A percentile compares a stretch with the other conserved stretches of the same genome.
Evolutionary conservation across 495 filamentous ascomycete genomes (phyloP).

Genomic region (Hyaloscypha bicolor): DNA sequence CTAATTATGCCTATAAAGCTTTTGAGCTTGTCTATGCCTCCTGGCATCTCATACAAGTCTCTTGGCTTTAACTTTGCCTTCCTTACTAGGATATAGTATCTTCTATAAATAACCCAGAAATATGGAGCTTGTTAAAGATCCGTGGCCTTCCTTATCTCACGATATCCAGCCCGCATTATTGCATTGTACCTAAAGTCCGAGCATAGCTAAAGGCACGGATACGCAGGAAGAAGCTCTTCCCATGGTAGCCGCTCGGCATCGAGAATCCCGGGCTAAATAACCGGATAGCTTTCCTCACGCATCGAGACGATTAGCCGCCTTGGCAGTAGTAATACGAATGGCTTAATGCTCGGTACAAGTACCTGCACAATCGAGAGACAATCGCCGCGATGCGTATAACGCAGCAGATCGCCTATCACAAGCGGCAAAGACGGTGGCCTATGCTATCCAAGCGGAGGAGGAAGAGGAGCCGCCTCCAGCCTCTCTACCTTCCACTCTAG

Average conservation of each 20-base stretch:
- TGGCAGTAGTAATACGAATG: not conserved
- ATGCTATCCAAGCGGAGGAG: too few species aligned
- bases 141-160: slow-evolving; percentile 18
- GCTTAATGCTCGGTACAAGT: not conserved
- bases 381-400: too few species aligned
- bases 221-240: slow-evolving; percentile 20
- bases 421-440: too few species aligned
- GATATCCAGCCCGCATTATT: slow-evolving; percentile 16
- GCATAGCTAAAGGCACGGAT: slow-evolving; percentile 18
- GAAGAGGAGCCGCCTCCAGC: too few species aligned
- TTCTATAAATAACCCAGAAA: slow-evolving; percentile 22
- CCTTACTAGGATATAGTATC: slow-evolving; percentile 18
- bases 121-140: slow-evolving; percentile 25
- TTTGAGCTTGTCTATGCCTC: slow-evolving; percentile 22
- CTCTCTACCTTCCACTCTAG: too few species aligned
- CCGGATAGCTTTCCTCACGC: not conserved
- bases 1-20: slow-evolving; percentile 27
- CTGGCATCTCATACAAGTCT: slow-evolving; percentile 23
- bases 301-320: not conserved
- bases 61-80: slow-evolving; percentile 25
- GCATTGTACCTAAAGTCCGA: slow-evolving; percentile 17
- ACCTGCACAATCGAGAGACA: too few species aligned
- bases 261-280: slow-evolving; percentile 18
- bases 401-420: too few species aligned
- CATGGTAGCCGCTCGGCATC: slow-evolving; percentile 22